phyloP scores from a whole-genome alignment of 208 protist species.

The Wallacemonas sp. region DNA sequence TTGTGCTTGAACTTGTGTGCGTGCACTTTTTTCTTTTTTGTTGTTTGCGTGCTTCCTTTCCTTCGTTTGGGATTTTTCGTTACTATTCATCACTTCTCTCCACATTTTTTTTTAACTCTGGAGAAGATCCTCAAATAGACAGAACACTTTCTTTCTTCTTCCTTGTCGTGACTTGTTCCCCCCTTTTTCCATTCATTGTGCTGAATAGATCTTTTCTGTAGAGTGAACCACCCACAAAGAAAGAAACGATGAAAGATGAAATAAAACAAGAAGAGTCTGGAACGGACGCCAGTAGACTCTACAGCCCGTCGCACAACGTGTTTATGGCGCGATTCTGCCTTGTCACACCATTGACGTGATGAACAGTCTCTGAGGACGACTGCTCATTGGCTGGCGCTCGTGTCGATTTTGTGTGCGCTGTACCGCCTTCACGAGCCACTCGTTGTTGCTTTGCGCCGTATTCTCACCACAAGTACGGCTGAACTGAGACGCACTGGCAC shows the following conservation, averaged over 20 bases:
- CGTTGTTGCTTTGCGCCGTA: no score
- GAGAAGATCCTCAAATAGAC: no score
- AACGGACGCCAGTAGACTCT: not conserved
- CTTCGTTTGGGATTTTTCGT: not conserved
- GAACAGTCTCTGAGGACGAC: no score
- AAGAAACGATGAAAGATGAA: not conserved
- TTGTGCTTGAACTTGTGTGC: no score
- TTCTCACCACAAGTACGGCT: no score
- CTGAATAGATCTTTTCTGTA: not conserved
- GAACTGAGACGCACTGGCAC: no score
- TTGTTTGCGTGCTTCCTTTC: not conserved
- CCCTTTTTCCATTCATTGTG: not conserved
- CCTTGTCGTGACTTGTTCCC: not conserved
- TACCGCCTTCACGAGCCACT: no score
- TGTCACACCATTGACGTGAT: no score
- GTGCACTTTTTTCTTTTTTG: slow-evolving; percentile 22
- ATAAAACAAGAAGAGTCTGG: not conserved
- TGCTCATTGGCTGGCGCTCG: no score
- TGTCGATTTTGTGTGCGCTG: no score
- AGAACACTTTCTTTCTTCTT: slow-evolving; percentile 21
- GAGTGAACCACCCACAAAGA: not conserved
- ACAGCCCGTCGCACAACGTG: not conserved
- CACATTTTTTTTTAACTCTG: not conserved
- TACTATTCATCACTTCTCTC: not conserved
- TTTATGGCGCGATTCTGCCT: no score